A percentile compares a stretch with the other conserved stretches of the same genome.
Conservation (phyloP, 306 rosid species). For the Rubus parviflorus region DNA sequence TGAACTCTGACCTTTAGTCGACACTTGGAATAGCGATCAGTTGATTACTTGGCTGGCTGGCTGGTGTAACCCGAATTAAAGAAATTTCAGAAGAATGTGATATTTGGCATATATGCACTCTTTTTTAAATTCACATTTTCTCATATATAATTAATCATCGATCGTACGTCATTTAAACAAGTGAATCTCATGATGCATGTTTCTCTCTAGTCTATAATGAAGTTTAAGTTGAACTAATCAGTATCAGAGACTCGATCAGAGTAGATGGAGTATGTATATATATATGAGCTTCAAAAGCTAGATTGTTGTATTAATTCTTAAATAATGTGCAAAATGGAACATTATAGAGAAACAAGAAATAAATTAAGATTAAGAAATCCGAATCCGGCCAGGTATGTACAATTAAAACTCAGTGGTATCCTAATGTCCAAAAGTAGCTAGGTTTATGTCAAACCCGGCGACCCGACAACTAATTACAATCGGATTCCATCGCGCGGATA, state of each 20-base stretch:
- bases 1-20: background rate
- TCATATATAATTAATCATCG: too few species aligned
- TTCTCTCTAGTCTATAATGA: too few species aligned
- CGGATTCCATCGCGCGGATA: slow-evolving; percentile 18
- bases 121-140: too few species aligned
- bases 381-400: slow-evolving; percentile 5
- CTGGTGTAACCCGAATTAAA: background rate
- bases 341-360: background rate
- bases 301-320: too few species aligned
- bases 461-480: background rate
- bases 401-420: background rate
- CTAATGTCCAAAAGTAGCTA: slow-evolving; percentile 4
- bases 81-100: background rate
- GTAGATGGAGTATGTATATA: too few species aligned
- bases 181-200: too few species aligned
- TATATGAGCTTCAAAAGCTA: too few species aligned
- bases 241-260: too few species aligned
- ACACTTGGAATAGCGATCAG: background rate
- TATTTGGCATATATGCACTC: too few species aligned
- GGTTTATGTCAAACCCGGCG: slow-evolving; percentile 7
- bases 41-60: background rate
- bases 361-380: background rate
- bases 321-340: background rate
- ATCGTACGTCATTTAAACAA: too few species aligned
- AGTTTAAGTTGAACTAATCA: too few species aligned